phyloP scores from a whole-genome alignment of 2,329 filamentous ascomycete species.

The Penicillium decumbens region DNA sequence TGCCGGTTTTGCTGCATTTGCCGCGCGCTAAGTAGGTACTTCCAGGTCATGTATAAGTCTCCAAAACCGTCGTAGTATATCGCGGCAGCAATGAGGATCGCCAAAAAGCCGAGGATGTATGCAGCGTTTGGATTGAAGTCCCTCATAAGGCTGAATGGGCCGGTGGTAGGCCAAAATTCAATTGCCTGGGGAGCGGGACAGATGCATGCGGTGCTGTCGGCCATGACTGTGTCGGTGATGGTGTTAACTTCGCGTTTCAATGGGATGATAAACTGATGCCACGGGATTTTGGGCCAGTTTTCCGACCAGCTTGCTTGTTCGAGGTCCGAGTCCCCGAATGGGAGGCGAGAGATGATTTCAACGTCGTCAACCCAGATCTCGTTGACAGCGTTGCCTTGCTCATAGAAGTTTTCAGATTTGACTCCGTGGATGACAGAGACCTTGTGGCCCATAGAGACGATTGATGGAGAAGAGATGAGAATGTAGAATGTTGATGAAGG shows the following conservation, averaged over 20 bases:
- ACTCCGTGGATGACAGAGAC: slow-evolving; percentile 33
- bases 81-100: no score
- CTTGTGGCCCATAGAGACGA: slow-evolving; percentile 33
- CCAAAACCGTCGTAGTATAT: no score
- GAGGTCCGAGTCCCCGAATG: slow-evolving; percentile 38
- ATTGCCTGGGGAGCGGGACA: not conserved
- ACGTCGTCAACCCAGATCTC: slow-evolving; percentile 36
- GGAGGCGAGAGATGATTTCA: slow-evolving; percentile 38
- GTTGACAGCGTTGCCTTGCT: slow-evolving; percentile 37
- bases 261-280: slow-evolving; percentile 40
- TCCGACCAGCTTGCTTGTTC: slow-evolving; percentile 36
- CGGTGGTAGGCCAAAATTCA: not conserved
- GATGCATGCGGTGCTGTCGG: not conserved
- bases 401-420: slow-evolving; percentile 32
- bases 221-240: not conserved
- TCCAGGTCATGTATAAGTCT: no score
- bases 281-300: slow-evolving; percentile 37
- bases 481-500: no score
- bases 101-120: no score
- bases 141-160: not conserved
- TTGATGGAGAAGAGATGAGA: not conserved
- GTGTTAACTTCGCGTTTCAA: slow-evolving; percentile 19
- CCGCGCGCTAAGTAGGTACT: no score
- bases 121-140: no score
- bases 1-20: no score